Conservation (phyloP, 2,329 filamentous ascomycete species). For the Diplodia intermedia region DNA sequence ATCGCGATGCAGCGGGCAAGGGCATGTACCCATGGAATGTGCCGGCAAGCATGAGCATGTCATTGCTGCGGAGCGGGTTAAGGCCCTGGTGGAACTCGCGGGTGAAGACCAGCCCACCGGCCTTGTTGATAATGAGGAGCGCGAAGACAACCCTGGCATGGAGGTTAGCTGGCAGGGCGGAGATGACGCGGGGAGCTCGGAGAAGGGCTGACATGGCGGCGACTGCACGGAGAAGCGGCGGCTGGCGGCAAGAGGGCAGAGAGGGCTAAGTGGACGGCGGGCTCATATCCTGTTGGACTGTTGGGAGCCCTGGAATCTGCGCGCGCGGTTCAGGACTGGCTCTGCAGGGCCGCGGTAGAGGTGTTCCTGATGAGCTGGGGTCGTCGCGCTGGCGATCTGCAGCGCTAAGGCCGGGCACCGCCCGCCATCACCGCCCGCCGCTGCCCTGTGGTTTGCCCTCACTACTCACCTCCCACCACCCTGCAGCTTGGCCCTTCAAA, state of each 20-base stretch:
- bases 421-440: slow-evolving; percentile 13
- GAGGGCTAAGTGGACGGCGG: slow-evolving; percentile 9
- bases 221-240: slow-evolving; percentile 2
- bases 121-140: slow-evolving; percentile 98
- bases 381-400: slow-evolving; percentile 5
- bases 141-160: slow-evolving; percentile 83
- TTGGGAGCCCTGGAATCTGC: background rate
- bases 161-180: slow-evolving; percentile 20
- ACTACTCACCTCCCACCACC: slow-evolving; percentile 2
- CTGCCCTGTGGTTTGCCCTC: background rate
- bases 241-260: background rate
- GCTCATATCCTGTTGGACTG: slow-evolving; percentile 14
- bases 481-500: slow-evolving; percentile 7
- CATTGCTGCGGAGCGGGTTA: slow-evolving; percentile 89
- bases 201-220: slow-evolving; percentile 28
- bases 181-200: slow-evolving; percentile 16
- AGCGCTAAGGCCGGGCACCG: slow-evolving; percentile 8
- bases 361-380: slow-evolving; percentile 15
- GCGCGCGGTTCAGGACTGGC: slow-evolving; percentile 2
- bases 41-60: slow-evolving; percentile 94
- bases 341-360: background rate
- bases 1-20: slow-evolving; percentile 8
- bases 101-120: slow-evolving; percentile 94
- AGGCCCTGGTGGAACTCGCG: slow-evolving; percentile 88
- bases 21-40: slow-evolving; percentile 86